Evolutionary conservation across 2,329 filamentous ascomycete genomes (phyloP).

Genomic region (Orbilia blumenaviensis): DNA sequence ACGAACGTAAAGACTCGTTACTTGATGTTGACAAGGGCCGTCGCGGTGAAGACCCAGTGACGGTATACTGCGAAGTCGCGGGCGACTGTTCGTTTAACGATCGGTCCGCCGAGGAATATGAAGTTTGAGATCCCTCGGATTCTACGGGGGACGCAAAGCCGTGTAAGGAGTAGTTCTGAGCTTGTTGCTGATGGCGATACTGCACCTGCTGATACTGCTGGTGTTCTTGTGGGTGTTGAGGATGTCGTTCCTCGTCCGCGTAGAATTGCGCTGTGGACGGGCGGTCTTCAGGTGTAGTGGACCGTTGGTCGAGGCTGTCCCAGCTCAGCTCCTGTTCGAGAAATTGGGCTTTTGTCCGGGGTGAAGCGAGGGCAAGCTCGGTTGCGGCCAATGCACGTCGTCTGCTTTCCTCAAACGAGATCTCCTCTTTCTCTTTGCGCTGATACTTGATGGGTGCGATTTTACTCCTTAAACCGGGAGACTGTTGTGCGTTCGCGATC

Average conservation of each 20-base stretch:
- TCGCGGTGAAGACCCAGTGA: slow-evolving; percentile 29
- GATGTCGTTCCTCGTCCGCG: slow-evolving; percentile 20
- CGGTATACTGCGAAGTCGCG: slow-evolving; percentile 32
- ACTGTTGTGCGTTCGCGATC: slow-evolving; percentile 31
- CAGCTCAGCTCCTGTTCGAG: slow-evolving; percentile 51
- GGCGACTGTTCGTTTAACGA: slow-evolving; percentile 44
- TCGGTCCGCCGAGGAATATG: slow-evolving; percentile 40
- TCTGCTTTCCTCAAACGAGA: slow-evolving; percentile 52
- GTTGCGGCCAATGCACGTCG: slow-evolving; percentile 53
- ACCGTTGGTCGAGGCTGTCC: slow-evolving; percentile 35
- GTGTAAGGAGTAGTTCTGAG: slow-evolving; percentile 41
- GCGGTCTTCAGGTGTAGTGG: slow-evolving; percentile 26
- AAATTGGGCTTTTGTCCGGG: slow-evolving; percentile 53
- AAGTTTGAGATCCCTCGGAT: slow-evolving; percentile 39
- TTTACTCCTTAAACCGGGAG: slow-evolving; percentile 41
- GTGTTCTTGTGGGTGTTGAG: not conserved
- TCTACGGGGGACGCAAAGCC: slow-evolving; percentile 30
- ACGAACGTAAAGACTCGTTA: slow-evolving; percentile 47
- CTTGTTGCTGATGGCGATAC: slow-evolving; percentile 2
- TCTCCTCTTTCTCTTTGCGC: slow-evolving; percentile 52
- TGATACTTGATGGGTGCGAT: slow-evolving; percentile 51
- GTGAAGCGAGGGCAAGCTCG: slow-evolving; percentile 54
- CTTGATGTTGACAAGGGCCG: slow-evolving; percentile 46
- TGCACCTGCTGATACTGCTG: slow-evolving; percentile 7
- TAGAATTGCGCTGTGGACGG: slow-evolving; percentile 39